A percentile compares a stretch with the other conserved stretches of the same genome.
Conservation (phyloP, 306 rosid genomes). For the Dryas drummondii region DNA sequence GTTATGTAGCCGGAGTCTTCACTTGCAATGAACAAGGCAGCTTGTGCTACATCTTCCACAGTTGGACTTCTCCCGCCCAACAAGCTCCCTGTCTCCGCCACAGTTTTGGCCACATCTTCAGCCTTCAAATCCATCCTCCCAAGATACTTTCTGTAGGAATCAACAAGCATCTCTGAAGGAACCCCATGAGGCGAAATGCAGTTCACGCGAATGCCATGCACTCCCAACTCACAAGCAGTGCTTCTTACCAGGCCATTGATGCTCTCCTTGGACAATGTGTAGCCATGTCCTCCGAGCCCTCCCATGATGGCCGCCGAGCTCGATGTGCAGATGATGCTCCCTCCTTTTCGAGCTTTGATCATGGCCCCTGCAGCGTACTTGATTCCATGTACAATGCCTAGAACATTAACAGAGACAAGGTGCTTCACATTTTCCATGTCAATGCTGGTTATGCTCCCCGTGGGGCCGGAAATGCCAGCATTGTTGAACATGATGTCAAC, state of each 20-base stretch:
- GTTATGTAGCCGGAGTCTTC: slow-evolving; percentile 64
- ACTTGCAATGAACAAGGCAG: slow-evolving; percentile 65
- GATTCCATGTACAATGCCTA: slow-evolving; percentile 66
- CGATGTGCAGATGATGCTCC: slow-evolving; percentile 73
- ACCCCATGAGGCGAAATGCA: slow-evolving; percentile 78
- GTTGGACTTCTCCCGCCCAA: slow-evolving; percentile 56
- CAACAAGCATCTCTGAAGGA: slow-evolving; percentile 67
- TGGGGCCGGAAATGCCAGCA: slow-evolving; percentile 58
- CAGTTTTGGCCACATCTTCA: slow-evolving; percentile 40
- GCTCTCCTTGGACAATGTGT: slow-evolving; percentile 65
- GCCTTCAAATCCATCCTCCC: slow-evolving; percentile 38
- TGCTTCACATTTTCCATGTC: slow-evolving; percentile 47
- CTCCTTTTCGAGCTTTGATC: slow-evolving; percentile 50
- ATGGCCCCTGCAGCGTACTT: slow-evolving; percentile 74
- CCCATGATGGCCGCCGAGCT: slow-evolving; percentile 74
- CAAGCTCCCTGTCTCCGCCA: slow-evolving; percentile 56
- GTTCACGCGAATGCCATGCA: slow-evolving; percentile 71
- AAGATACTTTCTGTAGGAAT: slow-evolving; percentile 34
- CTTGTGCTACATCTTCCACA: slow-evolving; percentile 61
- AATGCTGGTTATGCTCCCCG: slow-evolving; percentile 57
- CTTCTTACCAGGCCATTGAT: slow-evolving; percentile 64
- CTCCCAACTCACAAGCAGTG: slow-evolving; percentile 72
- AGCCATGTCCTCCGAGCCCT: slow-evolving; percentile 64
- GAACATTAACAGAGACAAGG: slow-evolving; percentile 47
- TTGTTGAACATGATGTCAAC: slow-evolving; percentile 80